Evolutionary conservation across 768 basidiomycete species (phyloP), one percentile per base, ranked within the genome.

Genomic region (Kwoniella sp.): DNA sequence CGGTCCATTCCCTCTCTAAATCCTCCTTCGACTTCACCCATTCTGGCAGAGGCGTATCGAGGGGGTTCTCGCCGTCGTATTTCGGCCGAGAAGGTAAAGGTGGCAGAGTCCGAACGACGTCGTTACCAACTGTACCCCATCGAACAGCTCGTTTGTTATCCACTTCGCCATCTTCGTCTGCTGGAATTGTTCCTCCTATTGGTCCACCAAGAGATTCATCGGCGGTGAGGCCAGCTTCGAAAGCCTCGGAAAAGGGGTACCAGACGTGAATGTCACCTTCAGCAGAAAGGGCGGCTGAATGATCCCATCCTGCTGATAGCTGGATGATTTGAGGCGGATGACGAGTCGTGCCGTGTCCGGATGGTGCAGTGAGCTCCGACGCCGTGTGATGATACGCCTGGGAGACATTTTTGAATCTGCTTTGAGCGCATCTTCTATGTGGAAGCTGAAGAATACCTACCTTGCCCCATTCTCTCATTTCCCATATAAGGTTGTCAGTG

Each of bases 371-470:
- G 21, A 76, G 66, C 17, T 52, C 46, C 17, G 63, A 40, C 10
- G 73, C 51, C 2, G 73, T 75, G 51, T 78, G 77, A 37, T 71
- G 65, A 57, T 73, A 76, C 15, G 72, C 73, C 75, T 78, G 56
- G n/a, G 50, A 26, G 6, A 44, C n/a, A n/a, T n/a, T n/a, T n/a
- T n/a, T n/a, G n/a, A n/a, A n/a, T n/a, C n/a, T n/a, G n/a, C n/a
- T n/a, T n/a, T n/a, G n/a, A n/a, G n/a, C n/a, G n/a, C n/a, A n/a
- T n/a, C n/a, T n/a, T n/a, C 37, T 30, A 44, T 10, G 17, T 29
- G 19, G 8, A 8, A 21, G 21, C 7, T 17, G 19, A 48, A n/a
- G 17, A 1, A 19, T 6, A 60, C 71, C 48, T 53, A 78, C 77
- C 63, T 58, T 63, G 12, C 73, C 74, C 60, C 65, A 76, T 7